Conservation (phyloP, 106 monocot species). For the Dendrobium catenatum region DNA sequence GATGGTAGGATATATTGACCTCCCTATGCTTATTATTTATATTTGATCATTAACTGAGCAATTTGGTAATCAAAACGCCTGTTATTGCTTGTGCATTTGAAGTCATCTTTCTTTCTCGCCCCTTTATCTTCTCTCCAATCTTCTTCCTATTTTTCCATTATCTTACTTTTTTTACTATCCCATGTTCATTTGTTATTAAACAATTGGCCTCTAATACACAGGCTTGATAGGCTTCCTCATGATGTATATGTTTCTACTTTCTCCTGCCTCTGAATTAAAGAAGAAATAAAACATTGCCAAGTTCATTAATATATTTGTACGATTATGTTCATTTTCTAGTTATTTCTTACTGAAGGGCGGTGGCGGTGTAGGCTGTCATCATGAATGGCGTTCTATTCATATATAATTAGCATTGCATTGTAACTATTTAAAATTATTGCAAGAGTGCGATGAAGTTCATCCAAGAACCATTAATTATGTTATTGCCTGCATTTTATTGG, state of each 20-base stretch:
- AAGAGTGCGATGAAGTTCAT: too few species aligned
- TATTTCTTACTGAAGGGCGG: too few species aligned
- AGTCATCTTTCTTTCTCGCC: background rate
- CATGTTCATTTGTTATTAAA: too few species aligned
- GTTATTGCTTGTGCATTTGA: background rate
- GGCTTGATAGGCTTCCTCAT: background rate
- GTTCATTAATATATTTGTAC: background rate
- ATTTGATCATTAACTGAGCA: background rate
- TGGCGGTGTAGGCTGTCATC: too few species aligned
- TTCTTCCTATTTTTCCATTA: background rate
- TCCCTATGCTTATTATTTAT: background rate
- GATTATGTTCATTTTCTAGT: too few species aligned
- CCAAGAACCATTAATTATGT: too few species aligned
- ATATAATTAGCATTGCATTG: too few species aligned
- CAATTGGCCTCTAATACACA: too few species aligned
- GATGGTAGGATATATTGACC: background rate
- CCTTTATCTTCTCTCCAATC: background rate
- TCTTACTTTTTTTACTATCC: too few species aligned
- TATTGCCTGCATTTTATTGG: too few species aligned
- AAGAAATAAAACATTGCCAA: background rate
- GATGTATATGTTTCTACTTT: background rate
- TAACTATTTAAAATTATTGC: too few species aligned
- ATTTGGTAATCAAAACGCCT: background rate
- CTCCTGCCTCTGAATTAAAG: background rate
- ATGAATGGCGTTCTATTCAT: too few species aligned